Evolutionary conservation across 257 asterid species (phyloP).

Genomic region (Rhazya stricta): DNA sequence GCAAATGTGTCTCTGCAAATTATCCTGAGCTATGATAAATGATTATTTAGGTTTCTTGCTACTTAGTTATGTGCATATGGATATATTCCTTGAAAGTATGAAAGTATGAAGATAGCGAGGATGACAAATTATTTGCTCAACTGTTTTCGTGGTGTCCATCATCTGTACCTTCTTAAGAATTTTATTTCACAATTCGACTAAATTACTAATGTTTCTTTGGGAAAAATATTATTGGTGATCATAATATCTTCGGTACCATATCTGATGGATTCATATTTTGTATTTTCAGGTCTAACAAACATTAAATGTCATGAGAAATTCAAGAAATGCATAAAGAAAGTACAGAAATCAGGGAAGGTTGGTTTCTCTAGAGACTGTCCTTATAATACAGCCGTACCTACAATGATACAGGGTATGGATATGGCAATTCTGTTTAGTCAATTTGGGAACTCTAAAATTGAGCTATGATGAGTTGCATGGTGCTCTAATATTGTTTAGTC

Average conservation of each 20-base stretch:
- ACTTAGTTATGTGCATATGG: background rate
- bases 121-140: background rate
- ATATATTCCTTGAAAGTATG: background rate
- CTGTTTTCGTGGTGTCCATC: background rate
- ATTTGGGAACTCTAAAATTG: constrained; percentile 48
- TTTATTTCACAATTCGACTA: background rate
- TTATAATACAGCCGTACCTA: constrained; percentile 68
- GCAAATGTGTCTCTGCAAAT: background rate
- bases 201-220: background rate
- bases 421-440: constrained; percentile 75
- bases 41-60: background rate
- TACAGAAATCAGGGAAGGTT: constrained; percentile 65
- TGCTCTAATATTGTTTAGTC: background rate
- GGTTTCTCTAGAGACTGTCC: constrained; percentile 72
- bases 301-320: constrained; percentile 82
- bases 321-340: constrained; percentile 72
- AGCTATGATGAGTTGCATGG: constrained; percentile 36
- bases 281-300: constrained; percentile 53
- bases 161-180: background rate
- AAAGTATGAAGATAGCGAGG: background rate
- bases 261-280: background rate
- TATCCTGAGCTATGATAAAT: background rate
- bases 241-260: background rate
- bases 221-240: no score
- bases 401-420: constrained; percentile 88